phyloP scores from a whole-genome alignment of 2,329 filamentous ascomycete species.

The Fusarium chuoi region DNA sequence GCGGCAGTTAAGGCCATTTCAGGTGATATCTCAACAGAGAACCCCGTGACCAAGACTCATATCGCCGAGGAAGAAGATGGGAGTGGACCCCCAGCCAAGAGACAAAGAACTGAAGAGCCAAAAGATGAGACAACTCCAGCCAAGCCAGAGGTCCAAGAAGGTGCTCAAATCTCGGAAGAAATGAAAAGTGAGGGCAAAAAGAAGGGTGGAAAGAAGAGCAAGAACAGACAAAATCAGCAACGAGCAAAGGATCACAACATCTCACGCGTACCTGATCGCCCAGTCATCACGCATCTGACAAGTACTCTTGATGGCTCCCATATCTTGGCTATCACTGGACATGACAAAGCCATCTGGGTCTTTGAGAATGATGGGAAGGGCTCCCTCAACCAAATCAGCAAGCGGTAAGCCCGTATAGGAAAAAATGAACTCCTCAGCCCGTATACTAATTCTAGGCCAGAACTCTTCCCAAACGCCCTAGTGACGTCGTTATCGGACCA shows the following conservation, averaged over 20 bases:
- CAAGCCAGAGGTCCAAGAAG: conserved; percentile 31
- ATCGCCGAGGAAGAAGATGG: conserved; percentile 31
- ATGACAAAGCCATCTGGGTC: conserved; percentile 91
- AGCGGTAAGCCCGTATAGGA: conserved; percentile 64
- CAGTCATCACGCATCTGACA: conserved; percentile 76
- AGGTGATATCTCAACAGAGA: conserved; percentile 17
- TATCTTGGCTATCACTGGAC: conserved; percentile 82
- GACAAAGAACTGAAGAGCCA: conserved; percentile 47
- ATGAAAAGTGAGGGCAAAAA: conserved; percentile 33
- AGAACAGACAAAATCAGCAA: conserved; percentile 44
- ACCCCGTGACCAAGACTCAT: conserved; percentile 4
- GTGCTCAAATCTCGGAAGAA: conserved; percentile 11
- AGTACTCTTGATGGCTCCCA: conserved; percentile 72
- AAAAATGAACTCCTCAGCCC: neutral
- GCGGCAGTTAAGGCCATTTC: conserved; percentile 42
- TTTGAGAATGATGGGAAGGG: conserved; percentile 74
- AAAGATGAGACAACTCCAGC: conserved; percentile 34
- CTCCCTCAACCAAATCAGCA: conserved; percentile 72
- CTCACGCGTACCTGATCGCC: conserved; percentile 58
- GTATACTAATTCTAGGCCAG: conserved; percentile 57
- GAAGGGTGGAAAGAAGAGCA: conserved; percentile 46
- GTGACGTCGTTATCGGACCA: conserved; percentile 75
- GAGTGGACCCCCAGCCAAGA: conserved; percentile 50
- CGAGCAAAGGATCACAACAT: conserved; percentile 34
- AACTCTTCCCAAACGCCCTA: conserved; percentile 89